Evolutionary conservation across 371 early-diverging fungal genomes (phyloP).

Genomic region (Conidiobolus coronatus): DNA sequence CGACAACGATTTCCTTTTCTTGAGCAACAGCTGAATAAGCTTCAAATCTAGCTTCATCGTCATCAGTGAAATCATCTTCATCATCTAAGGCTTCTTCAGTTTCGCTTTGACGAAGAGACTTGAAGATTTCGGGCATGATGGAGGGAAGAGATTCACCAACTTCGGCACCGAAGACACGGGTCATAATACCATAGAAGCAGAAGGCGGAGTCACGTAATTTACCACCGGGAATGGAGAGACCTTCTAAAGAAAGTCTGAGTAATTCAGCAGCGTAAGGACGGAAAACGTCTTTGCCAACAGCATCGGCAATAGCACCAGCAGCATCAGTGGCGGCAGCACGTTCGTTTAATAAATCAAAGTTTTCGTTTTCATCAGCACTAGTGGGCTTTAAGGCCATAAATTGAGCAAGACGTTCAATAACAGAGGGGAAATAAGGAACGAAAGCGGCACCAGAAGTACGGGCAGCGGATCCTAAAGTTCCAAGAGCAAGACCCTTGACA

Average conservation of each 20-base stretch:
- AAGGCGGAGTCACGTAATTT: slow-evolving; percentile 65
- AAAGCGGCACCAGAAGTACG: slow-evolving; percentile 53
- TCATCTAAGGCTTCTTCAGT: slow-evolving; percentile 19
- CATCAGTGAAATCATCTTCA: slow-evolving; percentile 17
- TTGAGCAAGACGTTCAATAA: slow-evolving; percentile 37
- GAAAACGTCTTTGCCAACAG: slow-evolving; percentile 64
- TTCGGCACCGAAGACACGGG: slow-evolving; percentile 59
- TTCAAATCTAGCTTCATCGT: slow-evolving; percentile 20
- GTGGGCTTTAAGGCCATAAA: slow-evolving; percentile 42
- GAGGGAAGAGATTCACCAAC: slow-evolving; percentile 48
- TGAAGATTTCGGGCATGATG: slow-evolving; percentile 49
- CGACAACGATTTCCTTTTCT: slow-evolving; percentile 78
- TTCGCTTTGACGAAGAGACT: slow-evolving; percentile 52
- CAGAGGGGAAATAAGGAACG: slow-evolving; percentile 51
- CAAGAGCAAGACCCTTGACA: slow-evolving; percentile 37
- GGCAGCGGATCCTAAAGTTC: slow-evolving; percentile 73
- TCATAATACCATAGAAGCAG: slow-evolving; percentile 61
- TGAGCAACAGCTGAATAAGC: slow-evolving; percentile 56
- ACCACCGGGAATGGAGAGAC: slow-evolving; percentile 38
- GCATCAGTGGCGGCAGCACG: slow-evolving; percentile 76
- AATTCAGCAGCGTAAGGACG: slow-evolving; percentile 42
- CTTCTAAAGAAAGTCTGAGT: slow-evolving; percentile 56
- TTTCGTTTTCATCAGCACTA: slow-evolving; percentile 22
- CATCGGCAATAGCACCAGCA: slow-evolving; percentile 62
- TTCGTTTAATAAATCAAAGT: slow-evolving; percentile 18